Conservation (phyloP, 2,329 filamentous ascomycete genomes). For the Neopestalotiopsis rosae region DNA sequence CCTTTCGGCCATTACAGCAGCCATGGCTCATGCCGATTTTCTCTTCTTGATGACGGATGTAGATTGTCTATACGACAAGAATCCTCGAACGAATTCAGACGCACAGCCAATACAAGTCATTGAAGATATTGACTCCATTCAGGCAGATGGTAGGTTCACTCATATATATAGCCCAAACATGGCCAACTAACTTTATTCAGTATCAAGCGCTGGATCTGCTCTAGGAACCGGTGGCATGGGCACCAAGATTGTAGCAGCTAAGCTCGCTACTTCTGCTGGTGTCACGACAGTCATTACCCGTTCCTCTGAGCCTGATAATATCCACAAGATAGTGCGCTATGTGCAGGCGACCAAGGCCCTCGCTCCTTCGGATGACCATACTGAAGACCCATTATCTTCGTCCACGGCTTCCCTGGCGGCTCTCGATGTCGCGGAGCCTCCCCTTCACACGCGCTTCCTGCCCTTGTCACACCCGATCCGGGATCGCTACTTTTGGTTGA, state of each 20-base stretch:
- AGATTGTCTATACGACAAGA: conserved; percentile 96
- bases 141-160: conserved; percentile 71
- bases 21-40: conserved; percentile 96
- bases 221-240: conserved; percentile 96
- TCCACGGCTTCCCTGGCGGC: conserved; percentile 49
- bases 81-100: conserved; percentile 83
- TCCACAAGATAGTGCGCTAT: conserved; percentile 83
- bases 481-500: conserved; percentile 95
- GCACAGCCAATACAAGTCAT: conserved; percentile 92
- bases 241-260: conserved; percentile 94
- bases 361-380: conserved; percentile 32
- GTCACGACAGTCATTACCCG: conserved; percentile 96
- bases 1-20: conserved; percentile 92
- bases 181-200: conserved; percentile 44
- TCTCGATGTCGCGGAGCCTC: conserved; percentile 50
- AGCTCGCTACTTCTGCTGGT: conserved; percentile 89
- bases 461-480: conserved; percentile 84
- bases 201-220: conserved; percentile 86
- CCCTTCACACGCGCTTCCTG: conserved; percentile 91
- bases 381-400: conserved; percentile 42
- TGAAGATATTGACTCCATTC: conserved; percentile 81
- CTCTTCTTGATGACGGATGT: conserved; percentile 99
- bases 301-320: conserved; percentile 92
- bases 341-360: conserved; percentile 65
- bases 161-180: not conserved